A percentile compares a stretch with the other conserved stretches of the same genome.
phyloP scores from a whole-genome alignment of 306 rosid genomes.

The Castanea mollissima region DNA sequence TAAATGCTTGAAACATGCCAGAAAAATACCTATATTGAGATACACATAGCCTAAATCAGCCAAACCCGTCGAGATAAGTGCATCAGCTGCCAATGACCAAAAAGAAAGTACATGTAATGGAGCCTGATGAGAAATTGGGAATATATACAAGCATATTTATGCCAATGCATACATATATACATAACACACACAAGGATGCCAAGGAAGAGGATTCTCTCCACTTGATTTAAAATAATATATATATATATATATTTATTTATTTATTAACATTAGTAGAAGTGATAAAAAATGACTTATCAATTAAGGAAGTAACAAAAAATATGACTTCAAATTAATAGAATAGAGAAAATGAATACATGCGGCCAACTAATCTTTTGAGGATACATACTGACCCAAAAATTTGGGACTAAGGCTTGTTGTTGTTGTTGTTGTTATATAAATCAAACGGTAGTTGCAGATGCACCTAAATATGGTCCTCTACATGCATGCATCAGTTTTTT shows the following conservation, averaged over 20 bases:
- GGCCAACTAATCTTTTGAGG: too few species aligned
- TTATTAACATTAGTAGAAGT: too few species aligned
- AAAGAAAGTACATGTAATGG: slow-evolving; percentile 18
- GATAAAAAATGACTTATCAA: too few species aligned
- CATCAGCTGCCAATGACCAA: slow-evolving; percentile 76
- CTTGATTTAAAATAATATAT: not conserved
- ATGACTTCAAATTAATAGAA: too few species aligned
- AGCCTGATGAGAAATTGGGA: not conserved
- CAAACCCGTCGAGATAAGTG: slow-evolving; percentile 79
- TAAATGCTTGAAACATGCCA: slow-evolving; percentile 10
- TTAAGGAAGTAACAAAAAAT: too few species aligned
- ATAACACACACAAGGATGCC: too few species aligned
- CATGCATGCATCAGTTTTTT: not conserved
- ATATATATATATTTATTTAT: too few species aligned
- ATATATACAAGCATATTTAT: not conserved
- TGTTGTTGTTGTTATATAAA: not conserved
- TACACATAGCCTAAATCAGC: slow-evolving; percentile 82
- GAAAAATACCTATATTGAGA: slow-evolving; percentile 74
- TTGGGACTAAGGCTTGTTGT: too few species aligned
- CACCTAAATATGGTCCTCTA: not conserved
- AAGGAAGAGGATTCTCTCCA: not conserved
- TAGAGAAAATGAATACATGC: too few species aligned
- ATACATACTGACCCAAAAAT: too few species aligned
- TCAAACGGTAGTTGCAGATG: not conserved
- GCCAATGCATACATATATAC: not conserved